These are phyloP conservation scores for Cinchona pubescens DNA, from an alignment of 257 asterid species.

Conservation along the genomic window DNA sequence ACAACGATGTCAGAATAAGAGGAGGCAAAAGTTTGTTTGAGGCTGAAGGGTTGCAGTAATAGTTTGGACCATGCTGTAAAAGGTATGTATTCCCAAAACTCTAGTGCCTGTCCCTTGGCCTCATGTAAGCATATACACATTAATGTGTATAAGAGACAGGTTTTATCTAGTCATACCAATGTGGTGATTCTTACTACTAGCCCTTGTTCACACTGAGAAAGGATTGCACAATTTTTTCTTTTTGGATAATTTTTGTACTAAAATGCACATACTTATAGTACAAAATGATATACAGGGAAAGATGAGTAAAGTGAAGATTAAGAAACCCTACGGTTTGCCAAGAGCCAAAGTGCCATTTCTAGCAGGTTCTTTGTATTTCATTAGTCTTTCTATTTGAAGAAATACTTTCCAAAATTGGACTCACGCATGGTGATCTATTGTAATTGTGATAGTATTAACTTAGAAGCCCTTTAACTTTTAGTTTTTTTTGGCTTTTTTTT, in stretches of 20 bases:
- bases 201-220: no score
- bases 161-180: no score
- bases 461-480: neutral
- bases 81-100: neutral
- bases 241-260: no score
- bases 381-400: neutral
- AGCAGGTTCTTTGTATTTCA: slow-evolving; percentile 7
- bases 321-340: slow-evolving; percentile 1
- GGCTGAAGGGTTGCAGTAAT: neutral
- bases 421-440: slow-evolving; percentile 1
- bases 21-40: neutral
- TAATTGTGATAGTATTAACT: neutral
- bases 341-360: slow-evolving; percentile 5
- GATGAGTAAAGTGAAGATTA: neutral
- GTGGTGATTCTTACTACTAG: no score
- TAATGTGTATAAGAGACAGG: no score
- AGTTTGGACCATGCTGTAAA: slow-evolving; percentile 11
- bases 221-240: neutral
- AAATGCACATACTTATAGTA: no score
- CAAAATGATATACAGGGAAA: no score
- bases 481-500: no score
- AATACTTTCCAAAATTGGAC: neutral
- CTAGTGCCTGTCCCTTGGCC: neutral
- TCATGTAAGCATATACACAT: neutral
- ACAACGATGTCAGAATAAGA: neutral